Evolutionary conservation across 1,284 basidiomycete species (phyloP).

Genomic region (Phenoliferia sp.): DNA sequence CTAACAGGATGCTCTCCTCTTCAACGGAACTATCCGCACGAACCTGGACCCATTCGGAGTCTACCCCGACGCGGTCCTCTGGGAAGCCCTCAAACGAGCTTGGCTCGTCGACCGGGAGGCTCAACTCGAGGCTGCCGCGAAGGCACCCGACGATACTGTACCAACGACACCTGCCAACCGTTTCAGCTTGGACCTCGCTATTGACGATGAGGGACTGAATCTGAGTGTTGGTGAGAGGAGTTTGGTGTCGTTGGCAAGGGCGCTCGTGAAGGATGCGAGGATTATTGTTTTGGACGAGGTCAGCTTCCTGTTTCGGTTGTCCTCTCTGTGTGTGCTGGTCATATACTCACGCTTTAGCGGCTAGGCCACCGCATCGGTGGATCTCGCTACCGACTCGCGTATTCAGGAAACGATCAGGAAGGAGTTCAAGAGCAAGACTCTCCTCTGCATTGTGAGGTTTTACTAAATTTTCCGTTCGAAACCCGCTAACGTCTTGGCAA

Average conservation of each 20-base stretch:
- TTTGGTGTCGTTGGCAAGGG: conserved; percentile 72
- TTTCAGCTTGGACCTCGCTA: conserved; percentile 70
- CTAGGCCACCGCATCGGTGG: conserved; percentile 53
- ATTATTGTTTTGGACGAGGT: conserved; percentile 77
- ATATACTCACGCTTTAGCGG: conserved; percentile 10
- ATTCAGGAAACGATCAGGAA: conserved; percentile 80
- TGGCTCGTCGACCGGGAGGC: conserved; percentile 34
- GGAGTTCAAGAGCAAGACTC: conserved; percentile 75
- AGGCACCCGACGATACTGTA: conserved; percentile 1
- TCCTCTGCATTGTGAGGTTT: conserved; percentile 48
- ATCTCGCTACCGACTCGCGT: conserved; percentile 64
- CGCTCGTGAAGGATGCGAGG: conserved; percentile 69
- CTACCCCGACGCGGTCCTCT: conserved; percentile 46
- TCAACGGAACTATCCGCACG: conserved; percentile 42
- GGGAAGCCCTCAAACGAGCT: conserved; percentile 38
- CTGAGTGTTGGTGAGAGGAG: conserved; percentile 63
- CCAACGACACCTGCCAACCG: not conserved
- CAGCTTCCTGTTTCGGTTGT: conserved; percentile 48
- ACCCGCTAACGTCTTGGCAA: not conserved
- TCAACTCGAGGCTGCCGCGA: not conserved
- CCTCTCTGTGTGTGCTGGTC: not conserved
- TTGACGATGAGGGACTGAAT: conserved; percentile 74
- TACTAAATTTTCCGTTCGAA: conserved; percentile 3
- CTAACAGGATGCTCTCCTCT: conserved; percentile 44
- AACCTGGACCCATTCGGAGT: conserved; percentile 47